A percentile compares a stretch with the other conserved stretches of the same genome.
These are phyloP conservation scores for Ricinus communis DNA, from an alignment of 345 rosid species.

Conservation along the genomic window DNA sequence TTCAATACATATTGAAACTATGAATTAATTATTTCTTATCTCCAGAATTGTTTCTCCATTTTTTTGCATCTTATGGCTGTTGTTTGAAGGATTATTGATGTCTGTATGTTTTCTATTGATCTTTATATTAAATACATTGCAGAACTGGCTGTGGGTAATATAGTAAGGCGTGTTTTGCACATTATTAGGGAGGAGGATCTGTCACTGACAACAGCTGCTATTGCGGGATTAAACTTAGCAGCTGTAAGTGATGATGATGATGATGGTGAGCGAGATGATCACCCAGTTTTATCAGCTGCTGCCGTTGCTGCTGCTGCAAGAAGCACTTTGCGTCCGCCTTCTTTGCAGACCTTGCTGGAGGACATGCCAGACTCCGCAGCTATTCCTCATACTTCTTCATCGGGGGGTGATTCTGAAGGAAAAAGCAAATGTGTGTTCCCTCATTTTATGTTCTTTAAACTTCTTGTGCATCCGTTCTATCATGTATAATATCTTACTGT, in stretches of 20 bases:
- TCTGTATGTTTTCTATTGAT: background rate
- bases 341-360: slow-evolving; percentile 88
- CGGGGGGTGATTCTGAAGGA: slow-evolving; percentile 99
- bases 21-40: background rate
- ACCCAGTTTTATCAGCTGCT: slow-evolving; percentile 77
- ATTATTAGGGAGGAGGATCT: slow-evolving; percentile 96
- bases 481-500: background rate
- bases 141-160: slow-evolving; percentile 99
- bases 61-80: background rate
- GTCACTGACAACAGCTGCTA: slow-evolving; percentile 71
- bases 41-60: background rate
- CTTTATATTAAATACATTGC: slow-evolving; percentile 30
- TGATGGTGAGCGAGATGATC: slow-evolving; percentile 49
- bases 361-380: slow-evolving; percentile 69
- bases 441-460: slow-evolving; percentile 6
- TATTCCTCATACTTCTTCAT: slow-evolving; percentile 71
- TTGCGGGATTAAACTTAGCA: slow-evolving; percentile 66
- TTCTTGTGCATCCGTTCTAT: slow-evolving; percentile 6
- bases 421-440: slow-evolving; percentile 70
- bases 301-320: slow-evolving; percentile 90
- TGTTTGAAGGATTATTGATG: background rate
- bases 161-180: slow-evolving; percentile 92
- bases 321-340: slow-evolving; percentile 88
- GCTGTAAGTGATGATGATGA: slow-evolving; percentile 80
- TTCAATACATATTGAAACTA: too few species aligned